These are phyloP conservation scores for Aureobasidium sp. DNA, from an alignment of 2,329 filamentous ascomycete species.

Conservation along the genomic window DNA sequence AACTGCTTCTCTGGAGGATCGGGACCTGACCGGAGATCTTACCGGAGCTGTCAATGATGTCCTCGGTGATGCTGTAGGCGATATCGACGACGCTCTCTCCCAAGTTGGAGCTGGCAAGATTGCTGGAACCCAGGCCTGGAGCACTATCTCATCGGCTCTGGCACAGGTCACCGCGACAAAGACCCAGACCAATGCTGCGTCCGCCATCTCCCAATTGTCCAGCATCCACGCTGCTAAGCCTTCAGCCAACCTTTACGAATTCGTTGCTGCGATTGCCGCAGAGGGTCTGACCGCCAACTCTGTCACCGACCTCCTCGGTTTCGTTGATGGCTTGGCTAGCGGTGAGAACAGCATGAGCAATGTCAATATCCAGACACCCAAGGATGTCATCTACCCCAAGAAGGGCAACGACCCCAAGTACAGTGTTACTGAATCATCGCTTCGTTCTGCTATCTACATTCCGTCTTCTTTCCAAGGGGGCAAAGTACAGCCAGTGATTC, in stretches of 20 bases:
- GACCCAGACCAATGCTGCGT: slow-evolving; percentile 20
- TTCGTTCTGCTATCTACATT: slow-evolving; percentile 47
- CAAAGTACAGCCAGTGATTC: slow-evolving; percentile 40
- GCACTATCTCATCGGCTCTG: slow-evolving; percentile 15
- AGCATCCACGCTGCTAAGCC: slow-evolving; percentile 17
- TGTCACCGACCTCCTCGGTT: slow-evolving; percentile 21
- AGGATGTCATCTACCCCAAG: slow-evolving; percentile 31
- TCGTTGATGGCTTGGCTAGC: slow-evolving; percentile 19
- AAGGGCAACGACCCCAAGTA: slow-evolving; percentile 40
- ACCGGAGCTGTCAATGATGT: neutral
- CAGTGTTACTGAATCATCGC: slow-evolving; percentile 36
- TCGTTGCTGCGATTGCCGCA: slow-evolving; percentile 21
- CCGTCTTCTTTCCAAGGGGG: slow-evolving; percentile 42
- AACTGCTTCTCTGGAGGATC: slow-evolving; percentile 12
- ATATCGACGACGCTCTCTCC: slow-evolving; percentile 12
- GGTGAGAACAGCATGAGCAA: slow-evolving; percentile 24
- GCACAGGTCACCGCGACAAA: slow-evolving; percentile 21
- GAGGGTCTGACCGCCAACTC: slow-evolving; percentile 20
- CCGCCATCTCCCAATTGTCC: slow-evolving; percentile 17
- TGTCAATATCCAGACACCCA: slow-evolving; percentile 21
- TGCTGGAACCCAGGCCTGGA: neutral
- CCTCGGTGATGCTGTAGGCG: neutral
- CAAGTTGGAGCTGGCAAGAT: neutral
- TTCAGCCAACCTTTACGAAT: slow-evolving; percentile 23
- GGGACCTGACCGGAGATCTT: slow-evolving; percentile 14